phyloP scores from a whole-genome alignment of 108 stramenopile species.

The Nannochloropsis salina region DNA sequence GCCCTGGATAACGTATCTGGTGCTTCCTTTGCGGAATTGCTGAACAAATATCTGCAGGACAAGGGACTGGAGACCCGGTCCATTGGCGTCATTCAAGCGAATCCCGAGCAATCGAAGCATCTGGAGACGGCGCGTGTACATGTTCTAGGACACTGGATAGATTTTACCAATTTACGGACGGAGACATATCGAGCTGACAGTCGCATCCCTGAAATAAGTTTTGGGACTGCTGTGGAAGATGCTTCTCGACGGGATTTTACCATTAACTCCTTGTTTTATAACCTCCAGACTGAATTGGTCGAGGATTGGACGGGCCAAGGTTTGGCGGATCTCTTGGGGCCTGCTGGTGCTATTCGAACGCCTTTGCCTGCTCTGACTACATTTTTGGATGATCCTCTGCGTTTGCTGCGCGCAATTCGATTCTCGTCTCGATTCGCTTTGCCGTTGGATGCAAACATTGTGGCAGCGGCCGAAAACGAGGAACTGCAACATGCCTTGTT shows the following conservation, averaged over 20 bases:
- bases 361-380: slow-evolving; percentile 81
- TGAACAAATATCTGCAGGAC: slow-evolving; percentile 62
- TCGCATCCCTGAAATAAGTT: slow-evolving; percentile 69
- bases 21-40: slow-evolving; percentile 74
- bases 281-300: slow-evolving; percentile 70
- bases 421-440: slow-evolving; percentile 81
- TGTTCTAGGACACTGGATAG: slow-evolving; percentile 72
- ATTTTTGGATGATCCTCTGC: slow-evolving; percentile 81
- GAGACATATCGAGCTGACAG: slow-evolving; percentile 75
- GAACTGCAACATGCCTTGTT: neutral
- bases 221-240: slow-evolving; percentile 85
- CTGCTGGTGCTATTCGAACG: slow-evolving; percentile 73
- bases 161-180: slow-evolving; percentile 83
- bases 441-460: slow-evolving; percentile 50
- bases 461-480: neutral
- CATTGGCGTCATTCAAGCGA: slow-evolving; percentile 82
- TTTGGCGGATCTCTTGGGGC: slow-evolving; percentile 64
- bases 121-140: slow-evolving; percentile 92
- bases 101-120: slow-evolving; percentile 96
- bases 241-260: slow-evolving; percentile 87
- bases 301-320: slow-evolving; percentile 84
- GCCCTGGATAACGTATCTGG: slow-evolving; percentile 86
- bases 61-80: slow-evolving; percentile 50
- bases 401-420: slow-evolving; percentile 74
- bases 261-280: slow-evolving; percentile 89